Conservation (phyloP, 164 flowering plant genomes). For the Litsea cubeba region DNA sequence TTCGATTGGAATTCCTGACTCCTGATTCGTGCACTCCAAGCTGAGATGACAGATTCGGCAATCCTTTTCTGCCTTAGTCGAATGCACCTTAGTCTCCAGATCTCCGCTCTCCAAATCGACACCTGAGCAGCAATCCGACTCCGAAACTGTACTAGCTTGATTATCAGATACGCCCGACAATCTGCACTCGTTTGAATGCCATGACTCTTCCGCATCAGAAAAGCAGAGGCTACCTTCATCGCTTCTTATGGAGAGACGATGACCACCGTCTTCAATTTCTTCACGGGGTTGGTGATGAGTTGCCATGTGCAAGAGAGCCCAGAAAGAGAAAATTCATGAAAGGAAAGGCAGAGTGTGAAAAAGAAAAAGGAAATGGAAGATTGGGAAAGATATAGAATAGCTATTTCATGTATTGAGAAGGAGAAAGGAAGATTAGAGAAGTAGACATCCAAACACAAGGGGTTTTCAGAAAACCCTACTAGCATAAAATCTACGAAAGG, state of each 20-base stretch:
- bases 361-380: not conserved
- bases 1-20: conserved; percentile 66
- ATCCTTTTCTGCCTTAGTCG: conserved; percentile 53
- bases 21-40: conserved; percentile 51
- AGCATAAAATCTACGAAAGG: not conserved
- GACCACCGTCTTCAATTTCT: conserved; percentile 15
- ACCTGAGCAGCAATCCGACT: conserved; percentile 43
- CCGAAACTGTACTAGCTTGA: conserved; percentile 37
- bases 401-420: not conserved
- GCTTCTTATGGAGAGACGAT: not conserved
- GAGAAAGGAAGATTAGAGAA: not conserved
- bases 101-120: conserved; percentile 34
- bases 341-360: not conserved
- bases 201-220: conserved; percentile 33
- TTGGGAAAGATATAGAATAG: not conserved
- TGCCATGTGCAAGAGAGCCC: conserved; percentile 26
- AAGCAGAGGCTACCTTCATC: conserved; percentile 13
- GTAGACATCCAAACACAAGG: not conserved
- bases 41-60: conserved; percentile 91
- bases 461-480: too few species aligned
- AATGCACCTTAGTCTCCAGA: conserved; percentile 47
- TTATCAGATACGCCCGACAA: conserved; percentile 42
- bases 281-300: conserved; percentile 25
- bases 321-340: conserved; percentile 6
- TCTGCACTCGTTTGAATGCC: conserved; percentile 48